A percentile compares a stretch with the other conserved stretches of the same genome.
Evolutionary conservation across 768 basidiomycete genomes (phyloP).

Genomic region (Dentipellis sp.): DNA sequence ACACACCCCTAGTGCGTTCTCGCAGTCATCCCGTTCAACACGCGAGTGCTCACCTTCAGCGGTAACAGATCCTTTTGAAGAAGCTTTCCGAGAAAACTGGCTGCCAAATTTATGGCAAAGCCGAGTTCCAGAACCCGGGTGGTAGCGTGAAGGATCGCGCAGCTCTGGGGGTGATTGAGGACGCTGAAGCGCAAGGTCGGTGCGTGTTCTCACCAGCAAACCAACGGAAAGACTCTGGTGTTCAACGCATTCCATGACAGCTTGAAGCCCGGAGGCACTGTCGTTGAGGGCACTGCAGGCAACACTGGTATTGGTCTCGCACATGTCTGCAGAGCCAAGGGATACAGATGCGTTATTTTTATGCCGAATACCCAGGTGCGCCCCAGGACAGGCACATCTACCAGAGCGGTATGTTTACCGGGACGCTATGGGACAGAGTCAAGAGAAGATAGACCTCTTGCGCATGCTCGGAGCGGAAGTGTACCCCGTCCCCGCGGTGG

Average conservation of each 20-base stretch:
- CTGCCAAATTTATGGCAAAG: slow-evolving; percentile 84
- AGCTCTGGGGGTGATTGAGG: slow-evolving; percentile 76
- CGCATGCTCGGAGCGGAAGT: slow-evolving; percentile 98
- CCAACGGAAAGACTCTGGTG: background rate
- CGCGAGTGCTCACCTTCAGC: slow-evolving; percentile 6
- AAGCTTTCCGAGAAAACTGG: slow-evolving; percentile 76
- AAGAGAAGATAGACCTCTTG: slow-evolving; percentile 97
- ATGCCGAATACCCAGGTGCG: slow-evolving; percentile 90
- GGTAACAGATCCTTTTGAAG: slow-evolving; percentile 69
- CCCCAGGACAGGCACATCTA: background rate
- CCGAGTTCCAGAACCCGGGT: slow-evolving; percentile 97
- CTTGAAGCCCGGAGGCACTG: slow-evolving; percentile 86
- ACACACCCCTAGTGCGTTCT: slow-evolving; percentile 76
- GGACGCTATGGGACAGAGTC: slow-evolving; percentile 44
- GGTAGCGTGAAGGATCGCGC: slow-evolving; percentile 98
- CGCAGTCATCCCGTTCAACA: background rate
- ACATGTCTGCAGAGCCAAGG: slow-evolving; percentile 85
- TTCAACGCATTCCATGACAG: slow-evolving; percentile 24
- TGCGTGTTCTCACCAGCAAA: slow-evolving; percentile 27
- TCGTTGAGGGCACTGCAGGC: slow-evolving; percentile 96
- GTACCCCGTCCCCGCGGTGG: slow-evolving; percentile 90
- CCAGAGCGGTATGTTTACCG: background rate
- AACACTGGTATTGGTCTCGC: slow-evolving; percentile 97
- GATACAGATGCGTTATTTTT: slow-evolving; percentile 98
- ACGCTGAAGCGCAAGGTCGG: slow-evolving; percentile 82